Percentiles rank a stretch among this genome's conserved stretches.
phyloP scores from a whole-genome alignment of 1,139 yeast species.

The Neolecta irregularis region DNA sequence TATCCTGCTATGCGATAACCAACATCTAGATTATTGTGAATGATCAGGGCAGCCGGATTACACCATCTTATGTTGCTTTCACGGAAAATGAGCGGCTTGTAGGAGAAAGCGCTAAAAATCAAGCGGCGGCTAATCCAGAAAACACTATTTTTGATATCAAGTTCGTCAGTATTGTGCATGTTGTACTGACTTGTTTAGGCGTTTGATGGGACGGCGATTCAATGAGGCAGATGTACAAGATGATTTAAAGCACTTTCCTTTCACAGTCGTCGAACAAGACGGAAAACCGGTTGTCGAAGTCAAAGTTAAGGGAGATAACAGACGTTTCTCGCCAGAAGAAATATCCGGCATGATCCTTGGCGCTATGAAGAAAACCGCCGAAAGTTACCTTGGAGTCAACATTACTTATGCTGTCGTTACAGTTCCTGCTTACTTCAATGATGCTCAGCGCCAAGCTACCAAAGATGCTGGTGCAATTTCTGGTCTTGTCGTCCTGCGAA shows the following conservation, averaged over 20 bases:
- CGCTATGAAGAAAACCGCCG: conserved; percentile 88
- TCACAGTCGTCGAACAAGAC: conserved; percentile 45
- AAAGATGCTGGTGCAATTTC: conserved; percentile 97
- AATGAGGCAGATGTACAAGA: conserved; percentile 62
- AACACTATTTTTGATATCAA: conserved; percentile 77
- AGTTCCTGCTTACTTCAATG: conserved; percentile 95
- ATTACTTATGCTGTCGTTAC: conserved; percentile 92
- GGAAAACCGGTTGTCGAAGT: conserved; percentile 75
- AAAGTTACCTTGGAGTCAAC: conserved; percentile 74
- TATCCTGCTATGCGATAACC: too few relatives aligned
- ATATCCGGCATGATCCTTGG: conserved; percentile 81
- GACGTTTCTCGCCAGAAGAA: conserved; percentile 75
- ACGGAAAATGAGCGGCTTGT: conserved; percentile 74
- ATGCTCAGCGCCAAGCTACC: conserved; percentile 97
- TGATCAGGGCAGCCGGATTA: conserved; percentile 91
- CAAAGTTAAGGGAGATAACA: conserved; percentile 48
- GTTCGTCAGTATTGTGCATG: too few relatives aligned
- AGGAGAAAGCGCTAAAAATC: conserved; percentile 92
- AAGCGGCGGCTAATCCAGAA: conserved; percentile 65
- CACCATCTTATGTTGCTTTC: conserved; percentile 82
- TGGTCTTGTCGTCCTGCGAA: conserved; percentile 84
- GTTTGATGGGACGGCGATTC: conserved; percentile 70
- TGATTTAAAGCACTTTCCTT: conserved; percentile 74
- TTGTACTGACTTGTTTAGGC: too few relatives aligned
- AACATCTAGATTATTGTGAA: conserved; percentile 85